Evolutionary conservation across 2,329 filamentous ascomycete species (phyloP), one percentile per base, ranked within the genome.

Genomic region (Fusarium hostae): DNA sequence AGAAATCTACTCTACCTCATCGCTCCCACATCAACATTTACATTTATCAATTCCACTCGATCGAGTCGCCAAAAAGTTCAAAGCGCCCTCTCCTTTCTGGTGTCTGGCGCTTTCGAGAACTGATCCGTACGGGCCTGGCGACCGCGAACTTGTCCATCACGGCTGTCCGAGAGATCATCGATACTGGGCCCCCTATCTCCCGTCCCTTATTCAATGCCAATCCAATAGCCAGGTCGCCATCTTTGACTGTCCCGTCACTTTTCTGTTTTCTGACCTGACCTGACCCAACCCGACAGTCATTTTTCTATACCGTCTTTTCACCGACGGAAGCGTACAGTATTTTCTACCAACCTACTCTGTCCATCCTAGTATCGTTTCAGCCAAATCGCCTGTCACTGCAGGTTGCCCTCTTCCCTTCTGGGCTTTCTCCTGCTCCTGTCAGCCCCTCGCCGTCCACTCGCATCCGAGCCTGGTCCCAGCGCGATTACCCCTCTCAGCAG

Each of bases 371-470:
- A 59, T 62, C 48, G 64, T 72, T 68, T 63, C 66, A 68, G 58
- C 43, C 61, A 69, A 66, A 51, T 48, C 70, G 61, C 70, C 58
- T 69, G 57, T 60, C 57, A 52, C 65, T 54, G 68, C 40, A 51
- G 48, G 48, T 20, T 51, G 22, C 47, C 43, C 59, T 56, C 41
- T 58, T 39, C 54, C 58, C 43, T 41, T 34, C 24, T 64, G 26
- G 24, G 35, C 32, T 37, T 50, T 47, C n/a, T 65, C 56, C 43
- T 67, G 39, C 62, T 62, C 57, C 57, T 70, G 50, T 73, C 66
- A 70, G 56, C 62, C 70, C 70, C 70, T 73, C 70, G 70, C 59
- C 70, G 55, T 71, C 66, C 70, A 71, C 70, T 64, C 70, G 66
- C 63, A 68, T 71, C 66, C 54, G 52, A 62, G 52, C 70, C 56